Conservation (phyloP, 257 asterid species). For the Solanum okadae region DNA sequence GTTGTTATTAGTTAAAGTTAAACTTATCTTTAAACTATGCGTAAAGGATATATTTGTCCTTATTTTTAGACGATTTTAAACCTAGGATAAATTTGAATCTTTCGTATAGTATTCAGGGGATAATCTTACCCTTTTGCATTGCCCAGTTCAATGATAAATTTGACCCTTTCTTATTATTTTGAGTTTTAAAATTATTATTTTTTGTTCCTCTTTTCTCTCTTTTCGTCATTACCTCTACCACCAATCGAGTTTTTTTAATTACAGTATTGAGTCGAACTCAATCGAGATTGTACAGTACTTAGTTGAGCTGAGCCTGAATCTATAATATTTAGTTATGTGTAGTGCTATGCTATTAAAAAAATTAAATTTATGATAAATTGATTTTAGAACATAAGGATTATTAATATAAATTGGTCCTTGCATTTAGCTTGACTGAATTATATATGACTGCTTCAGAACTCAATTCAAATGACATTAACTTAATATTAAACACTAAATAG, state of each 20-base stretch:
- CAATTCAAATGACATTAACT: neutral
- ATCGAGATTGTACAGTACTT: neutral
- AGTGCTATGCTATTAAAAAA: neutral
- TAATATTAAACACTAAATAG: neutral
- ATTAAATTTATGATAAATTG: neutral
- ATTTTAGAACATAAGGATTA: neutral
- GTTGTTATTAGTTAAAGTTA: too few relatives aligned
- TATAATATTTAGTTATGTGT: neutral
- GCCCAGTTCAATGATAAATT: neutral
- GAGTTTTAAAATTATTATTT: too few relatives aligned
- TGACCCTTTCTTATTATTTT: neutral
- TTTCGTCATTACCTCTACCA: neutral
- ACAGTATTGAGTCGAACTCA: neutral
- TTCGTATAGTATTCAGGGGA: neutral
- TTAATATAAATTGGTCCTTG: neutral
- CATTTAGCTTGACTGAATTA: neutral
- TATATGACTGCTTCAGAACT: neutral
- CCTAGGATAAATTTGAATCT: neutral
- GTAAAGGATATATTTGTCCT: too few relatives aligned
- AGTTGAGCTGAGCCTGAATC: neutral
- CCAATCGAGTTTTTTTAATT: neutral
- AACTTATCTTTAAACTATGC: too few relatives aligned
- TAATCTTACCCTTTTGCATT: neutral
- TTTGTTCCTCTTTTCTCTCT: neutral
- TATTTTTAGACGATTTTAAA: too few relatives aligned